A percentile compares a stretch with the other conserved stretches of the same genome.
These are phyloP conservation scores for Tuber calosporum DNA, from an alignment of 495 filamentous ascomycete genomes.

Conservation along the genomic window DNA sequence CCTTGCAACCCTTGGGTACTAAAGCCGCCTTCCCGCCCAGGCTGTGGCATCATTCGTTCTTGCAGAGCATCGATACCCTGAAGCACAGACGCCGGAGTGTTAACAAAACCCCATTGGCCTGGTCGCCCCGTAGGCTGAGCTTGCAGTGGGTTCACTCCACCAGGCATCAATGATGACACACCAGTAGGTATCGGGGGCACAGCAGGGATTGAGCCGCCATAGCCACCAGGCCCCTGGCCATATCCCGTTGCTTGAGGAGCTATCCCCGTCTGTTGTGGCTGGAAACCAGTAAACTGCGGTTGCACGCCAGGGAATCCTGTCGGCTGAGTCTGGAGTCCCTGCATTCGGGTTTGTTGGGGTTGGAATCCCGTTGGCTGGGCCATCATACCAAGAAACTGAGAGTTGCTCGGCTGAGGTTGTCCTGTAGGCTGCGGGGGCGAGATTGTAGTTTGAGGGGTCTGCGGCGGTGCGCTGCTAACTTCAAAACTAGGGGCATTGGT, in stretches of 20 bases:
- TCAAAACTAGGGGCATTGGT: constrained; percentile 78
- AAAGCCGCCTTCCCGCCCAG: constrained; percentile 84
- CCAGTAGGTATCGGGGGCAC: constrained; percentile 94
- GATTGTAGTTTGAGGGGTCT: constrained; percentile 18
- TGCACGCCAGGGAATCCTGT: constrained; percentile 33
- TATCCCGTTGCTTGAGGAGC: constrained; percentile 54
- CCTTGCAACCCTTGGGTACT: constrained; percentile 82
- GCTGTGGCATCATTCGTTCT: constrained; percentile 96
- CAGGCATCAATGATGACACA: constrained; percentile 54
- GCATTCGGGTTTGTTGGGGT: constrained; percentile 50
- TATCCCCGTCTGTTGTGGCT: constrained; percentile 29
- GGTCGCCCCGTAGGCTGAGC: constrained; percentile 94
- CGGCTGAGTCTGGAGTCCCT: constrained; percentile 41
- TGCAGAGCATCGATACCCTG: constrained; percentile 92
- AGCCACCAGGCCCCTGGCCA: constrained; percentile 23
- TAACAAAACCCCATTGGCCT: constrained; percentile 96
- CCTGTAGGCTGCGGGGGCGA: constrained; percentile 22
- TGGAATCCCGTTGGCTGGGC: constrained; percentile 50
- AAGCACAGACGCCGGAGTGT: constrained; percentile 79
- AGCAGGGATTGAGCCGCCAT: constrained; percentile 54
- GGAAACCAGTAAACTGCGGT: constrained; percentile 33
- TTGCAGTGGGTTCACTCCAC: constrained; percentile 57
- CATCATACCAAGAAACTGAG: constrained; percentile 39
- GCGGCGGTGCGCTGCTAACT: constrained; percentile 39
- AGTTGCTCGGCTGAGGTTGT: constrained; percentile 34